Percentiles rank a stretch among this genome's conserved stretches.
Conservation (phyloP, 2,329 filamentous ascomycete genomes). For the Fusarium acutatum region DNA sequence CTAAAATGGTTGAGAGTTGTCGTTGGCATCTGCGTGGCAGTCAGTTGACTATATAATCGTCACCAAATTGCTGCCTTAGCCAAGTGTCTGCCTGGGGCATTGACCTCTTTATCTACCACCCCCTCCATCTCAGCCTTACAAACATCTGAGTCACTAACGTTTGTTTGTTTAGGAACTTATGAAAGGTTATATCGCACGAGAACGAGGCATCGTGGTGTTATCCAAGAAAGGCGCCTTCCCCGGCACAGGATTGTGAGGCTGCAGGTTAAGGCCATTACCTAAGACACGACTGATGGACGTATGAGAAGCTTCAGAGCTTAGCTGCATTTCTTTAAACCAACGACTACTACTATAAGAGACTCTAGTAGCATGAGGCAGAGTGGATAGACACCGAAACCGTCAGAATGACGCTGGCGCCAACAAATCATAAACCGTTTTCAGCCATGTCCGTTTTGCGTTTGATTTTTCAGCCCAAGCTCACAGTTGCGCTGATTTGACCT, state of each 20-base stretch:
- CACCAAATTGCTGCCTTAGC: constrained; percentile 34
- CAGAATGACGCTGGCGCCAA: constrained; percentile 28
- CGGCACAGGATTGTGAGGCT: constrained; percentile 74
- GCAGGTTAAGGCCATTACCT: constrained; percentile 1
- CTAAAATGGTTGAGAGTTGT: not conserved
- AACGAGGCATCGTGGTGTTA: constrained; percentile 87
- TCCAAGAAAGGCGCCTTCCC: constrained; percentile 95
- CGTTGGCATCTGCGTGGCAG: constrained; percentile 22
- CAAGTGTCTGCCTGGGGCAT: constrained; percentile 36
- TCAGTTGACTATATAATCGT: constrained; percentile 41
- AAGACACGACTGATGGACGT: constrained; percentile 1
- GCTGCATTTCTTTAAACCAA: constrained; percentile 10
- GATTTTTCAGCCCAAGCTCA: constrained; percentile 11
- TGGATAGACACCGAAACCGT: constrained; percentile 3
- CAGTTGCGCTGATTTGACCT: not conserved
- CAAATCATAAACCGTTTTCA: constrained; percentile 34
- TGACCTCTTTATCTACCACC: constrained; percentile 30
- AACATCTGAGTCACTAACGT: constrained; percentile 48
- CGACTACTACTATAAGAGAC: constrained; percentile 1
- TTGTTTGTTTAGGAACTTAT: constrained; percentile 75
- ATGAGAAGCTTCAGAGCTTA: constrained; percentile 14
- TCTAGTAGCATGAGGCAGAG: constrained; percentile 14
- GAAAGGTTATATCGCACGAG: constrained; percentile 97
- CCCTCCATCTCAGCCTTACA: constrained; percentile 33
- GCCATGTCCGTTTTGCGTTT: constrained; percentile 21